phyloP scores from a whole-genome alignment of 78 protist species.

The Bigelowiella natans region DNA sequence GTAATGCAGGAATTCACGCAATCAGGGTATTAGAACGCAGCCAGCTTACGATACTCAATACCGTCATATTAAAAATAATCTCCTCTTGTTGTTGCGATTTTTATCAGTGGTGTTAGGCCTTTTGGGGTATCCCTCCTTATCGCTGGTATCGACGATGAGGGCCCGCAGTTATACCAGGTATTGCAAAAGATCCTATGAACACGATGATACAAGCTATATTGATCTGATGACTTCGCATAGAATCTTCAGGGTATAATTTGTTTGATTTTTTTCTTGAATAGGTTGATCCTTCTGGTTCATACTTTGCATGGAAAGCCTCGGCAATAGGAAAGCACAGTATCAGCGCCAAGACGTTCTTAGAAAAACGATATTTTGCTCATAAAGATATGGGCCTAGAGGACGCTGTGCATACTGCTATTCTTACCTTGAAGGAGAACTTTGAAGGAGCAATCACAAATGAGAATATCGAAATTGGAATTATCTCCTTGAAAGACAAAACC shows the following conservation, averaged over 20 bases:
- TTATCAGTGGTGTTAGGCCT: constrained; percentile 88
- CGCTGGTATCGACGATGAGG: constrained; percentile 76
- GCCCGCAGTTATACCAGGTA: constrained; percentile 69
- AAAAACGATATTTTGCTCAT: constrained; percentile 66
- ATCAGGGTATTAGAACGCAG: constrained; percentile 51
- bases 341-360: constrained; percentile 88
- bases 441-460: background rate
- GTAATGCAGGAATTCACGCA: constrained; percentile 99
- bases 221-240: background rate
- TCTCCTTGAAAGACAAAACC: background rate
- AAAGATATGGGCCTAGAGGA: constrained; percentile 89
- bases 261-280: background rate
- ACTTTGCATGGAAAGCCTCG: constrained; percentile 98
- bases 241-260: background rate
- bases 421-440: constrained; percentile 74
- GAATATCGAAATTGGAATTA: background rate
- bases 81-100: constrained; percentile 15
- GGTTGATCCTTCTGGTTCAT: constrained; percentile 91
- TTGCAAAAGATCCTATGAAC: constrained; percentile 33
- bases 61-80: too few relatives aligned
- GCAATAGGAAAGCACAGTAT: constrained; percentile 91
- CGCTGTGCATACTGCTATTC: constrained; percentile 92
- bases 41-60: too few relatives aligned
- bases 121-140: constrained; percentile 95
- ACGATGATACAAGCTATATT: background rate